phyloP scores from a whole-genome alignment of 1,284 basidiomycete species.

The Cutaneotrichosporon spelunceum region DNA sequence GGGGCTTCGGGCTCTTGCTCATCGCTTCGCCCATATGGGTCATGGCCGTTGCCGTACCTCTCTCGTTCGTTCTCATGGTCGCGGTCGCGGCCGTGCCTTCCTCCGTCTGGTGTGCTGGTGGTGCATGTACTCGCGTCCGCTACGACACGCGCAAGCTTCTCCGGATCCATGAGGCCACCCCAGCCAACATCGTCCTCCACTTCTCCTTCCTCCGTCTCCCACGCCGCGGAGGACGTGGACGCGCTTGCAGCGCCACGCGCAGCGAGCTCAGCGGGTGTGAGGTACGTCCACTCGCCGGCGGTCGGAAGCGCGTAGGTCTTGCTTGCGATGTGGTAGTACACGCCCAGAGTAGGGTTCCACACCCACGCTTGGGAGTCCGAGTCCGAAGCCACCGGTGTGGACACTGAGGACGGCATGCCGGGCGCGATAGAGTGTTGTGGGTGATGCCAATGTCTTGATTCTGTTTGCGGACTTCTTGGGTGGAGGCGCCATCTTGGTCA shows the following conservation, averaged over 20 bases:
- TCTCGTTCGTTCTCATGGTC: constrained; percentile 3
- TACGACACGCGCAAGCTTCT: constrained; percentile 32
- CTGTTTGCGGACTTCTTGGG: neutral
- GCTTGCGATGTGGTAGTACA: constrained; percentile 33
- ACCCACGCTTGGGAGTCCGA: constrained; percentile 23
- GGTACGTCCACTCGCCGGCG: constrained; percentile 30
- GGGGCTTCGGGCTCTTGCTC: neutral
- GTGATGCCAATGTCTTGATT: neutral
- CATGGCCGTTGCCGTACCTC: neutral
- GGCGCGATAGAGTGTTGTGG: neutral
- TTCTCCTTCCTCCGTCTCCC: constrained; percentile 41
- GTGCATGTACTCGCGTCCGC: neutral
- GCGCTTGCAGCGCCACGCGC: neutral
- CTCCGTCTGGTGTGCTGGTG: neutral
- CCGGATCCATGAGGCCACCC: constrained; percentile 47
- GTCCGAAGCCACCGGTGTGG: neutral
- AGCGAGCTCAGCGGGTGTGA: constrained; percentile 24
- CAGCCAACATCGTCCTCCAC: constrained; percentile 48
- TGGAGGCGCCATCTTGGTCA: neutral
- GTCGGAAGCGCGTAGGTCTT: constrained; percentile 30
- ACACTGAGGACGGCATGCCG: neutral
- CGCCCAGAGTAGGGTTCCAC: constrained; percentile 23
- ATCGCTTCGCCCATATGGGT: constrained; percentile 12
- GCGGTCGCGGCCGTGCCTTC: neutral
- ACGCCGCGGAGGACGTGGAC: neutral